A percentile compares a stretch with the other conserved stretches of the same genome.
phyloP scores from a whole-genome alignment of 2,329 filamentous ascomycete species.

The Aspergillus sp. region DNA sequence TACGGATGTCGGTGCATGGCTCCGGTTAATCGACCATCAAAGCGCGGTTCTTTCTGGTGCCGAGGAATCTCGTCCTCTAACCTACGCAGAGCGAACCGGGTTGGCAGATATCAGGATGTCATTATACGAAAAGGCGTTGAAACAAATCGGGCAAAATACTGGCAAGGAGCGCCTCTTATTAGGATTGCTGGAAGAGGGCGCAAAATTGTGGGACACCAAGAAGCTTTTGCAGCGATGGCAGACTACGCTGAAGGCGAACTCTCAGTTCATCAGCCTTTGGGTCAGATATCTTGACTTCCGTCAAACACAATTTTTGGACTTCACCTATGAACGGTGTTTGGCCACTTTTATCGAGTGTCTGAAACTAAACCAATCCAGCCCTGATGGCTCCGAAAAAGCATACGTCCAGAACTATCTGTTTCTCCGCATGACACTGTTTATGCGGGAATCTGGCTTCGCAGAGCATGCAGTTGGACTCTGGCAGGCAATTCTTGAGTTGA shows the following conservation, averaged over 20 bases:
- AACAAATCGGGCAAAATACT: slow-evolving; percentile 42
- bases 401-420: slow-evolving; percentile 61
- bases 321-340: slow-evolving; percentile 62
- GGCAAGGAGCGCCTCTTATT: slow-evolving; percentile 57
- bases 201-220: slow-evolving; percentile 64
- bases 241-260: slow-evolving; percentile 50
- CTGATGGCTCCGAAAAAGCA: slow-evolving; percentile 15
- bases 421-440: slow-evolving; percentile 64
- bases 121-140: slow-evolving; percentile 70
- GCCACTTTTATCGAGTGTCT: slow-evolving; percentile 55
- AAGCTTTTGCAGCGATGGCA: slow-evolving; percentile 60
- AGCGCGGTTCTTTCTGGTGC: slow-evolving; percentile 54
- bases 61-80: slow-evolving; percentile 34
- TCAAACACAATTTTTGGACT: slow-evolving; percentile 60
- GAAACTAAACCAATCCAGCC: slow-evolving; percentile 24
- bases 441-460: slow-evolving; percentile 68
- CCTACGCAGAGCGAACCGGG: slow-evolving; percentile 57
- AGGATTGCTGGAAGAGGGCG: slow-evolving; percentile 66
- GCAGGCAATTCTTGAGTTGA: slow-evolving; percentile 73
- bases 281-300: slow-evolving; percentile 62
- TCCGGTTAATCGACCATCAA: slow-evolving; percentile 73
- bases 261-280: slow-evolving; percentile 62
- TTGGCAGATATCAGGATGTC: slow-evolving; percentile 73
- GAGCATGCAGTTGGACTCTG: slow-evolving; percentile 73
- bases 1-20: slow-evolving; percentile 63